phyloP scores from a whole-genome alignment of 305 asterid genomes.

The Fraxinus dipetala region DNA sequence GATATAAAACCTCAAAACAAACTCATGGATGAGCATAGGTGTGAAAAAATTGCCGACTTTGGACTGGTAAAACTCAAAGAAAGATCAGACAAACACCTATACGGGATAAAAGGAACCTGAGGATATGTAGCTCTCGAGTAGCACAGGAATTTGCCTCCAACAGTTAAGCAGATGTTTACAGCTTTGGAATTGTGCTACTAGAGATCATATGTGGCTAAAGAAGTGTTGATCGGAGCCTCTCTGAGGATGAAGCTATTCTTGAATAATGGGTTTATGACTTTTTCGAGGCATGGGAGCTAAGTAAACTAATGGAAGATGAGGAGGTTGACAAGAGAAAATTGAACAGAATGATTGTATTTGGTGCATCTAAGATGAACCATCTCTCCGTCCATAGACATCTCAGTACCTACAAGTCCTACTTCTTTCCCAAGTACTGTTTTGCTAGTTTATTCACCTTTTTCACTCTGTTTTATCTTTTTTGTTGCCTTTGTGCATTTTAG shows the following conservation, averaged over 20 bases:
- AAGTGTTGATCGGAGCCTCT: conserved; percentile 28
- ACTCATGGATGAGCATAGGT: conserved; percentile 36
- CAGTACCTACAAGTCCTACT: conserved; percentile 44
- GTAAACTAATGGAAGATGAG: conserved; percentile 26
- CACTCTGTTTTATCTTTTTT: neutral
- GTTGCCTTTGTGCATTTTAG: neutral
- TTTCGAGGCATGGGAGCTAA: conserved; percentile 22
- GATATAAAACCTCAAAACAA: conserved; percentile 54
- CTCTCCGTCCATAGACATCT: conserved; percentile 47
- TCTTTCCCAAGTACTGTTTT: conserved; percentile 33
- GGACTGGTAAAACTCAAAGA: conserved; percentile 51
- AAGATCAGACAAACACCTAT: conserved; percentile 40
- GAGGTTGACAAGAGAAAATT: conserved; percentile 21
- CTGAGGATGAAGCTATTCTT: conserved; percentile 43
- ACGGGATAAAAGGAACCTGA: conserved; percentile 46
- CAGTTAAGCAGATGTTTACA: conserved; percentile 47
- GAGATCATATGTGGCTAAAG: conserved; percentile 41
- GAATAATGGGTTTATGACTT: conserved; percentile 40
- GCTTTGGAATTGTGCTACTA: conserved; percentile 45
- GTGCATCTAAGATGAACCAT: conserved; percentile 35
- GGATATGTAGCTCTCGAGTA: conserved; percentile 58
- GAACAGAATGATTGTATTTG: conserved; percentile 33
- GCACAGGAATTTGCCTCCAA: conserved; percentile 33
- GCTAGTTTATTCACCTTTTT: neutral
- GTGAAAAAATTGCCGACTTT: conserved; percentile 43